Conservation (phyloP, 768 basidiomycete genomes). For the Mycena polygramma region DNA sequence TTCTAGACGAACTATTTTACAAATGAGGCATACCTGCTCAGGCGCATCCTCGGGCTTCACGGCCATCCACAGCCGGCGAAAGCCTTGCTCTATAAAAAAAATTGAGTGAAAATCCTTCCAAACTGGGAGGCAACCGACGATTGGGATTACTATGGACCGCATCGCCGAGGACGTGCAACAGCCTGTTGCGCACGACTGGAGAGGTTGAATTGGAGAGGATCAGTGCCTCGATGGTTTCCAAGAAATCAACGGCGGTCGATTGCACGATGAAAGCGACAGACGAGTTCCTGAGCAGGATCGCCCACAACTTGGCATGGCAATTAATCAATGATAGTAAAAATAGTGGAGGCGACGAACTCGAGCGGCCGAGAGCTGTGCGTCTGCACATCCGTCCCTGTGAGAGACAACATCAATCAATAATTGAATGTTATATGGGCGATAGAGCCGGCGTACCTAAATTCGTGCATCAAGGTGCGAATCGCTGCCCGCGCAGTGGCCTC, state of each 20-base stretch:
- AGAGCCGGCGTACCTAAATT: slow-evolving; percentile 25
- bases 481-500: slow-evolving; percentile 31
- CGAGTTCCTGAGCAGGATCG: slow-evolving; percentile 34
- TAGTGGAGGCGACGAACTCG: slow-evolving; percentile 11
- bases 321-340: not conserved
- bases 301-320: slow-evolving; percentile 26
- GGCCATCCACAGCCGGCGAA: slow-evolving; percentile 24
- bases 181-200: slow-evolving; percentile 32
- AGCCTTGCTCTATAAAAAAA: slow-evolving; percentile 1
- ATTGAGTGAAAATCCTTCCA: not conserved
- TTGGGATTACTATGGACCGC: slow-evolving; percentile 31
- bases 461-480: slow-evolving; percentile 31
- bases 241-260: slow-evolving; percentile 32
- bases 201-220: slow-evolving; percentile 18
- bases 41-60: slow-evolving; percentile 27
- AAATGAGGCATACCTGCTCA: slow-evolving; percentile 6
- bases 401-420: not conserved
- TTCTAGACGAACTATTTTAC: too few relatives aligned
- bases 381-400: slow-evolving; percentile 30
- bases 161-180: slow-evolving; percentile 33
- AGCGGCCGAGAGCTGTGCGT: slow-evolving; percentile 37
- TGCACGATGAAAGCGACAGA: slow-evolving; percentile 34
- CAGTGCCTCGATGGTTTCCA: slow-evolving; percentile 25
- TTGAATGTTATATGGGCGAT: too few relatives aligned
- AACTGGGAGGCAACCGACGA: slow-evolving; percentile 11